Evolutionary conservation across 768 basidiomycete species (phyloP), one percentile per base, ranked within the genome.

Genomic region (Pleurotus tuoliensis): DNA sequence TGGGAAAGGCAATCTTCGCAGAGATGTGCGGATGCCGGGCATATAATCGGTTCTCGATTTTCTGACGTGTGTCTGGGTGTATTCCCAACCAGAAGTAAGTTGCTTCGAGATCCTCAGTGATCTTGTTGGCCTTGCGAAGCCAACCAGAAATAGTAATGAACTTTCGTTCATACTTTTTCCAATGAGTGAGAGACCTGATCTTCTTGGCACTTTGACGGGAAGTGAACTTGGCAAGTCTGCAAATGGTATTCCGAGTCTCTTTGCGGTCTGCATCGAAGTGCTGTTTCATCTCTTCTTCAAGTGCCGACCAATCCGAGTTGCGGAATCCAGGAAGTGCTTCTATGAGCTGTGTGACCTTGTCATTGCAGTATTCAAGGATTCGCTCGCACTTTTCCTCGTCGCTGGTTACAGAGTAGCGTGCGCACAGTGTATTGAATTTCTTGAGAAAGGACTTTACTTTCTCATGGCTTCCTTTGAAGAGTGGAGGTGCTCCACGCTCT

Each of bases 11-110:
- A n/a, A 18, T 51, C 25, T 15, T 12, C 9, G 3, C 12, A 40
- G 40, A 20, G 9, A 54, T 9, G 8, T n/a, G 22, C 3, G 40
- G 40, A n/a, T 44, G 16, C 30, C 25, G 44, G 27, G 34, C 40
- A 16, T 15, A 20, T 15, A 54, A 48, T 25, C 53, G 9, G 53
- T 16, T 15, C 39, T 55, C 53, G 16, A 55, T 15, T 15, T 40
- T 25, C 18, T 44, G 20, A 16, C 40, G 44, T 11, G 44, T n/a
- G 15, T 18, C 15, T 27, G 20, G 47, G 40, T 40, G 15, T n/a
- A 55, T 40, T 27, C 60, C 61, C 18, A 53, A 47, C 60, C 61
- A 62, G 27, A 58, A 56, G 37, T 61, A 61, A 30, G 46, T 52
- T 22, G 51, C 34, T 25, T 60, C 15, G 7, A 58, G 46, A 13